phyloP scores from a whole-genome alignment of 768 basidiomycete genomes.

The Phlegmacium glaucopus region DNA sequence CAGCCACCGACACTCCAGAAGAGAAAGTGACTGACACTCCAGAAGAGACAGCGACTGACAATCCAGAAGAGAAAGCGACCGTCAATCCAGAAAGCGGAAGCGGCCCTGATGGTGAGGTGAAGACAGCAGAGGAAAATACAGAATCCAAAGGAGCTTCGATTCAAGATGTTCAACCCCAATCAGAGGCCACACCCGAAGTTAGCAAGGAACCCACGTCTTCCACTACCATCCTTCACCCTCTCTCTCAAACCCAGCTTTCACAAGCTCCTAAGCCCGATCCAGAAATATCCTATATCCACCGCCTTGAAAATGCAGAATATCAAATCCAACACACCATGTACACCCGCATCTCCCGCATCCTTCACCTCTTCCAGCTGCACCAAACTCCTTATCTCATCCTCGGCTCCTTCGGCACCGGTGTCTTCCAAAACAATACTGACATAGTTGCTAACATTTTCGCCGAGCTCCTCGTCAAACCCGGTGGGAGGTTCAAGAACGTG shows the following conservation, averaged over 20 bases:
- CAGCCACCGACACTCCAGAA: too few relatives aligned
- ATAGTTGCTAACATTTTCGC: conserved; percentile 63
- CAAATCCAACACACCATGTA: conserved; percentile 56
- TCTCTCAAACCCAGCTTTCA: background rate
- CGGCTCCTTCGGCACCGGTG: conserved; percentile 78
- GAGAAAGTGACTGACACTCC: too few relatives aligned
- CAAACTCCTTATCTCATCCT: conserved; percentile 59
- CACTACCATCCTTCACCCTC: background rate
- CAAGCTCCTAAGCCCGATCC: background rate
- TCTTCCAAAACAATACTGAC: conserved; percentile 62
- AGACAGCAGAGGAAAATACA: background rate
- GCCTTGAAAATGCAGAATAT: conserved; percentile 12
- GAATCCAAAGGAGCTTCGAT: background rate
- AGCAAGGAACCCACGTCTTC: too few relatives aligned
- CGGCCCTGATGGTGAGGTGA: conserved; percentile 1
- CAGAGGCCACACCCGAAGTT: background rate
- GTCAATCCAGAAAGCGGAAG: background rate
- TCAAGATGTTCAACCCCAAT: background rate
- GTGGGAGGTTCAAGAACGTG: conserved; percentile 50
- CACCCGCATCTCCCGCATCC: conserved; percentile 67
- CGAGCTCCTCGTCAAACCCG: conserved; percentile 47
- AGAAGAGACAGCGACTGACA: too few relatives aligned
- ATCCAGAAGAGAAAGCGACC: too few relatives aligned
- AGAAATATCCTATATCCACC: background rate
- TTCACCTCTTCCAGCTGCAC: conserved; percentile 61